Base-by-base conservation (phyloP, 2,329 filamentous ascomycete species). In the Leptographium lundbergii region DNA sequence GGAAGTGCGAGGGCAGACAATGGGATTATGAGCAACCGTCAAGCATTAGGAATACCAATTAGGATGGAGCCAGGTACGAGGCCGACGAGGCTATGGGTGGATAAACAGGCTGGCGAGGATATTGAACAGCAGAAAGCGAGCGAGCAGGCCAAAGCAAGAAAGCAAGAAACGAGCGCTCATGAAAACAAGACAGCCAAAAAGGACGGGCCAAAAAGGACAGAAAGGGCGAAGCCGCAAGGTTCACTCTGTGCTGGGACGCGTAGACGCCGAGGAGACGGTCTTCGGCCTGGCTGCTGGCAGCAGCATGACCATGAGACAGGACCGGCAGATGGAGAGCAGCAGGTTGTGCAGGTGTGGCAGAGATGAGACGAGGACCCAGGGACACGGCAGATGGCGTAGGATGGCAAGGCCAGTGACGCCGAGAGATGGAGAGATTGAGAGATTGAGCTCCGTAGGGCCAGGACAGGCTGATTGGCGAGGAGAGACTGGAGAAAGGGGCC, bases 41-140 rank as follows among this genome's bases (percentile, higher is more conserved):
- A 60, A 55, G 60, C 56, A 61, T 61, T 57, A 61, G 58, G 39
- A 59, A 57, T 47, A 55, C 29, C 50, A 59, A 54, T 54, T 22
- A 54, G 17, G 32, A 39, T 25, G 51, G 51, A 32, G 19, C 17
- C 17, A 14, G 27, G 36, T 22, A 42, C 7, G 6, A 14, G 7
- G 32, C 13, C 24, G 27, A 36, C 27, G 32, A n/a, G 32, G 52
- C 25, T 19, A 54, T n/a, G 34, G 27, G 52, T 29, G 32, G 11
- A 39, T 19, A 54, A 34, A 54, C 17, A 36, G 34, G 52, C 22
- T 27, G 24, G 22, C 19, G 13, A 27, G 22, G 17, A 11, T 3
- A 10, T 6, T 5, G 13, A 29, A 52, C 6, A 29, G 25, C 22
- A 52, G 14, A 52, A 27, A 29, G 22, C 48, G 24, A 52, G 36